phyloP scores from a whole-genome alignment of 148 eudicot species.

The Silene uniflora region DNA sequence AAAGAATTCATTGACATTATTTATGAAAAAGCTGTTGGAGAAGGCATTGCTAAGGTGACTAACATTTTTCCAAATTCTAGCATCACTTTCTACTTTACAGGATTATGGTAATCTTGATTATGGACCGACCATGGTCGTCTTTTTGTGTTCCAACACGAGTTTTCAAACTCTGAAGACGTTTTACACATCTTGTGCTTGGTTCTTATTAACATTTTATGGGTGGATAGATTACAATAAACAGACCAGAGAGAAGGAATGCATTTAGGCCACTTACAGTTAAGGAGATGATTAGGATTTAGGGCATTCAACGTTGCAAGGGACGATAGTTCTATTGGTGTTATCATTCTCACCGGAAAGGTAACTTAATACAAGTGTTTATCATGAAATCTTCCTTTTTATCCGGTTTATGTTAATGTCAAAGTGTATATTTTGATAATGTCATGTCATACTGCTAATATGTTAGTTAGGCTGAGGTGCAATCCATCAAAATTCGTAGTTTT shows the following conservation, averaged over 20 bases:
- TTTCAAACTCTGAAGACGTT: too few species aligned
- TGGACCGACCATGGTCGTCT: background rate
- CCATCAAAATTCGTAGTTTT: background rate
- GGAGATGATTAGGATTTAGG: constrained; percentile 75
- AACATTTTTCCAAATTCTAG: background rate
- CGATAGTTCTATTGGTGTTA: constrained; percentile 74
- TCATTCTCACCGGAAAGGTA: constrained; percentile 95
- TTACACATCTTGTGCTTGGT: background rate
- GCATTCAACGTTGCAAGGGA: constrained; percentile 95
- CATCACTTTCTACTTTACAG: background rate
- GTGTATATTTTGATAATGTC: background rate
- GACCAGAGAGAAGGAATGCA: constrained; percentile 93
- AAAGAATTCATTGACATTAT: constrained; percentile 64
- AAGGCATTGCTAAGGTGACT: constrained; percentile 88
- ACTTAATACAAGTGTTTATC: background rate
- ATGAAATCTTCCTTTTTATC: background rate
- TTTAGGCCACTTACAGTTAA: constrained; percentile 82
- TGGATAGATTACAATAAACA: constrained; percentile 77
- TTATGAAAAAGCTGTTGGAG: constrained; percentile 80
- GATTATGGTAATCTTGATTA: background rate
- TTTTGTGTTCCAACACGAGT: background rate
- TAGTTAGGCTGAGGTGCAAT: background rate
- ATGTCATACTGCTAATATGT: background rate
- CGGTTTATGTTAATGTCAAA: too few species aligned
- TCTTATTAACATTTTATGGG: background rate